Evolutionary conservation across 2,329 filamentous ascomycete genomes (phyloP).

Genomic region (Clonostachys byssicola): DNA sequence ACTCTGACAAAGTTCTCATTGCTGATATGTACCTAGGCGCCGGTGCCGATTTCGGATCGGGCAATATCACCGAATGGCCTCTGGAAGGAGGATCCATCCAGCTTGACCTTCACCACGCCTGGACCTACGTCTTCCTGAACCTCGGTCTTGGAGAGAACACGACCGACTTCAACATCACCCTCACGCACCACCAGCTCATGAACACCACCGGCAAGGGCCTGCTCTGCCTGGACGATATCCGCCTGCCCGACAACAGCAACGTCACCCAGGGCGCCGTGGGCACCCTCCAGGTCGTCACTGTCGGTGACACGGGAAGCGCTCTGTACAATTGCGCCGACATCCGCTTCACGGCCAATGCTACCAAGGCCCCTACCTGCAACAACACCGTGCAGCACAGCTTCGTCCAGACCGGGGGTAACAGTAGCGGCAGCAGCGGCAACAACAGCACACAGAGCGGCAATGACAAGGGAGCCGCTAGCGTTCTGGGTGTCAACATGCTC

Average conservation of each 20-base stretch:
- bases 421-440: slow-evolving; percentile 3
- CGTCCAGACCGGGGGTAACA: slow-evolving; percentile 4
- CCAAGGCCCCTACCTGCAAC: slow-evolving; percentile 27
- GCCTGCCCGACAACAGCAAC: slow-evolving; percentile 39
- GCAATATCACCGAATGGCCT: slow-evolving; percentile 49
- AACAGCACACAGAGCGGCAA: slow-evolving; percentile 3
- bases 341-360: slow-evolving; percentile 52
- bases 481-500: slow-evolving; percentile 12
- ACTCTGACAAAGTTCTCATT: neutral
- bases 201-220: slow-evolving; percentile 56
- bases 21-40: slow-evolving; percentile 29
- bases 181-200: slow-evolving; percentile 51
- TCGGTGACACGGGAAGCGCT: slow-evolving; percentile 52
- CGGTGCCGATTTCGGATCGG: slow-evolving; percentile 34
- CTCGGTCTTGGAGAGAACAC: slow-evolving; percentile 44
- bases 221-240: slow-evolving; percentile 61
- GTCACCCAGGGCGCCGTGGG: slow-evolving; percentile 57
- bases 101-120: slow-evolving; percentile 45
- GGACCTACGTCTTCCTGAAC: slow-evolving; percentile 50
- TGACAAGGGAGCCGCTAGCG: slow-evolving; percentile 12
- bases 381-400: slow-evolving; percentile 36
- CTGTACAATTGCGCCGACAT: slow-evolving; percentile 77
- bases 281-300: slow-evolving; percentile 66
- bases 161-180: slow-evolving; percentile 64
- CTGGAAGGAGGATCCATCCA: slow-evolving; percentile 41